Percentiles rank a stretch among this genome's conserved stretches.
phyloP scores from a whole-genome alignment of 441 rosid genomes.

The Geranium incanum region DNA sequence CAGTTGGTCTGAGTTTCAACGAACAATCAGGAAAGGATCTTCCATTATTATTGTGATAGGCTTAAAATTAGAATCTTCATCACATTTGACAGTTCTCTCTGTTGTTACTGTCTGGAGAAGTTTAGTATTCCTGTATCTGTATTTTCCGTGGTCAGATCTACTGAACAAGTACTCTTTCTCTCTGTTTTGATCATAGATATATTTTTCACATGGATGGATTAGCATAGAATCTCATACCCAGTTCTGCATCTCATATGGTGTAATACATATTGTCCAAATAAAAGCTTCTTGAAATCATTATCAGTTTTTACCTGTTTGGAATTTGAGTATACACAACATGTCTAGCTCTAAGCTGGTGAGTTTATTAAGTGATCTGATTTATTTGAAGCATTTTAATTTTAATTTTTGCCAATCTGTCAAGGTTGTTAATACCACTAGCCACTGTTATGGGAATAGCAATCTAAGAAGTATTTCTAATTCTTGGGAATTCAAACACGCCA shows the following conservation, averaged over 20 bases:
- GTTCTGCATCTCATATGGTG: neutral
- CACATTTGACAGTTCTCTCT: neutral
- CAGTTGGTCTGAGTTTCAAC: slow-evolving; percentile 20
- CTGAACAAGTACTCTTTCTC: neutral
- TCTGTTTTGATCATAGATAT: neutral
- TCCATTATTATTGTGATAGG: slow-evolving; percentile 46
- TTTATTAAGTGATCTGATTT: too few species aligned
- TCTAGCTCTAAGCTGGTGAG: too few species aligned
- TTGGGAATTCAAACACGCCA: neutral
- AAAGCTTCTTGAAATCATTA: neutral
- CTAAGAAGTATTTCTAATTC: neutral
- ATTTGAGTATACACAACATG: neutral
- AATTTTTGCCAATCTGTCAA: too few species aligned
- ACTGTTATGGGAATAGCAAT: too few species aligned
- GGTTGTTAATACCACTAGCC: too few species aligned
- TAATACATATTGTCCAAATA: neutral
- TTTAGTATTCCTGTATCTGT: neutral
- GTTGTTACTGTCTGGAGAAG: neutral
- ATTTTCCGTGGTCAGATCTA: too few species aligned
- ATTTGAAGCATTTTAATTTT: too few species aligned
- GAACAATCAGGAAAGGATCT: slow-evolving; percentile 51
- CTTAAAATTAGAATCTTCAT: slow-evolving; percentile 2
- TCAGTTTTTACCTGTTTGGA: neutral
- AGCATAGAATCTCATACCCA: neutral
- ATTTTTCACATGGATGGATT: neutral